These are phyloP conservation scores for Umbilicaria muhlenbergii DNA, from an alignment of 495 filamentous ascomycete species.

Conservation along the genomic window DNA sequence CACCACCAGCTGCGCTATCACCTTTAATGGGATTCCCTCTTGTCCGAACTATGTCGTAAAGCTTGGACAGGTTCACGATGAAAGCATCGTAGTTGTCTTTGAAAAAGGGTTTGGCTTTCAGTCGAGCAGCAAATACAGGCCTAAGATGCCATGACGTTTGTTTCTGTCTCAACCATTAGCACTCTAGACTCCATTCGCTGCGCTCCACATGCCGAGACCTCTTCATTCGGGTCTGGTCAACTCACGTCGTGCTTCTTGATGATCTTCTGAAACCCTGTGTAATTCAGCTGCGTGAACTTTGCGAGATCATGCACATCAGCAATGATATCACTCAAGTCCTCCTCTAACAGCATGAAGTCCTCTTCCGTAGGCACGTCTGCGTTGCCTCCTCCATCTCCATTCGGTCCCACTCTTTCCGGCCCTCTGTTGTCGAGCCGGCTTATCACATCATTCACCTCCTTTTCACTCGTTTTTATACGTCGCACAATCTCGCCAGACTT, in stretches of 20 bases:
- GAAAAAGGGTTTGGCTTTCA: conserved; percentile 95
- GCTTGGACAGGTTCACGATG: conserved; percentile 85
- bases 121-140: conserved; percentile 80
- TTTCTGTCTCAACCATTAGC: conserved; percentile 45
- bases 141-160: conserved; percentile 84
- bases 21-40: conserved; percentile 84
- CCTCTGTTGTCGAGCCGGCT: conserved; percentile 39
- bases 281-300: conserved; percentile 97
- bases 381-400: conserved; percentile 8
- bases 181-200: conserved; percentile 2
- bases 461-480: conserved; percentile 71
- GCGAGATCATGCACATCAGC: conserved; percentile 97
- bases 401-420: conserved; percentile 7
- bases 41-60: conserved; percentile 89
- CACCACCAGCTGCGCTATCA: conserved; percentile 78
- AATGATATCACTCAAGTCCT: conserved; percentile 93
- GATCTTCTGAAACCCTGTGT: conserved; percentile 99
- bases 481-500: conserved; percentile 89
- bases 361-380: conserved; percentile 61
- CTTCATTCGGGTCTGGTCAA: conserved; percentile 7
- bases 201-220: neutral
- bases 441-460: conserved; percentile 79
- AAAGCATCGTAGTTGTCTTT: conserved; percentile 97
- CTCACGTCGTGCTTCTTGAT: conserved; percentile 98
- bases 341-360: conserved; percentile 86